phyloP scores from a whole-genome alignment of 176 grass and related monocot genomes.

The Bromus sterilis region DNA sequence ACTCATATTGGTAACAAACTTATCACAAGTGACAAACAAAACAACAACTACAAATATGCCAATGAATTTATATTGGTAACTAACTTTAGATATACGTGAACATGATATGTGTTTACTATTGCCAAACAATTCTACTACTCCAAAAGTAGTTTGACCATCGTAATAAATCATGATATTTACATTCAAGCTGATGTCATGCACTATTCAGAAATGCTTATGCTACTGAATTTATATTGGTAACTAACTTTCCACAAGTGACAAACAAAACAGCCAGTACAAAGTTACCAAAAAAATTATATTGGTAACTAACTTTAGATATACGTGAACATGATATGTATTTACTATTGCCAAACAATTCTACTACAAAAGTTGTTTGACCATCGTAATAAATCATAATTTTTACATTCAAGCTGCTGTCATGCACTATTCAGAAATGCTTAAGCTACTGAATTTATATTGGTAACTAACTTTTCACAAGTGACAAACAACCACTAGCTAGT shows the following conservation, averaged over 20 bases:
- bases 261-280: too few relatives aligned
- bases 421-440: neutral
- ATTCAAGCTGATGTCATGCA: neutral
- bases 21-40: too few relatives aligned
- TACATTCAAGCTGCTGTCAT: neutral
- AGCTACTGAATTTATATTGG: neutral
- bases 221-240: neutral
- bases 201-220: neutral
- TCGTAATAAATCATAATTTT: neutral
- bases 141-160: neutral
- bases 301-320: too few relatives aligned
- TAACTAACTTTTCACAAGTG: neutral
- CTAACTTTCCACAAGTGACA: neutral
- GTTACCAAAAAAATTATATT: too few relatives aligned
- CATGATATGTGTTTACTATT: too few relatives aligned
- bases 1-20: neutral
- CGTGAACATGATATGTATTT: neutral
- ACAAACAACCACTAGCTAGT: slow-evolving; percentile 3
- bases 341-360: neutral
- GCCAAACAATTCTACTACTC: too few relatives aligned
- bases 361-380: neutral
- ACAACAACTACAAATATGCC: too few relatives aligned
- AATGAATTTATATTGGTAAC: too few relatives aligned
- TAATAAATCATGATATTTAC: neutral
- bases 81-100: too few relatives aligned